Evolutionary conservation across 305 asterid species (phyloP).

Genomic region (Solanum aculeatissimum): DNA sequence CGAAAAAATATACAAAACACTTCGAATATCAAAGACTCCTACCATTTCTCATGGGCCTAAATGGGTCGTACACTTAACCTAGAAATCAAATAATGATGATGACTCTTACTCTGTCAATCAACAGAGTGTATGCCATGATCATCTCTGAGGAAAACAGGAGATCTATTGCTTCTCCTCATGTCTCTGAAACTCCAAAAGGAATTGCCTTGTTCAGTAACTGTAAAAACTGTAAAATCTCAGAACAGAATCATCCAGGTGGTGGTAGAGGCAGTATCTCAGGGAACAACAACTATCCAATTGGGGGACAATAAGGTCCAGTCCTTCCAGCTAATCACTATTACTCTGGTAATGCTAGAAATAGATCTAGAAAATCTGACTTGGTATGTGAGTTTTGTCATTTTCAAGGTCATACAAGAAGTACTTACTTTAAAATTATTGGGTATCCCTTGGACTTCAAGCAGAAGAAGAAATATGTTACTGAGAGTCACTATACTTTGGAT

Average conservation of each 20-base stretch:
- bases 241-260: too few relatives aligned
- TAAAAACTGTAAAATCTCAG: too few relatives aligned
- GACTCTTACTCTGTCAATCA: neutral
- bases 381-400: neutral
- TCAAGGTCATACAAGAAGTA: neutral
- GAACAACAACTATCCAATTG: neutral
- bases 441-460: neutral
- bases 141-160: neutral
- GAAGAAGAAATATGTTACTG: neutral
- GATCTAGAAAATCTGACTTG: neutral
- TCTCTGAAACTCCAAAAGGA: neutral
- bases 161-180: neutral
- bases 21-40: neutral
- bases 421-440: neutral
- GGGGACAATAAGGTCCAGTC: neutral
- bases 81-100: neutral
- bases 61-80: neutral
- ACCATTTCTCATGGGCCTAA: neutral
- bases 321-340: neutral
- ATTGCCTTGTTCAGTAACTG: neutral
- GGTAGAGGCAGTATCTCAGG: too few relatives aligned
- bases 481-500: too few relatives aligned
- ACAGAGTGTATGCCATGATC: neutral
- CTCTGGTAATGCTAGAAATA: neutral
- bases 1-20: neutral